These are phyloP conservation scores for Eucalyptus virginea DNA, from an alignment of 345 rosid species.

Conservation along the genomic window DNA sequence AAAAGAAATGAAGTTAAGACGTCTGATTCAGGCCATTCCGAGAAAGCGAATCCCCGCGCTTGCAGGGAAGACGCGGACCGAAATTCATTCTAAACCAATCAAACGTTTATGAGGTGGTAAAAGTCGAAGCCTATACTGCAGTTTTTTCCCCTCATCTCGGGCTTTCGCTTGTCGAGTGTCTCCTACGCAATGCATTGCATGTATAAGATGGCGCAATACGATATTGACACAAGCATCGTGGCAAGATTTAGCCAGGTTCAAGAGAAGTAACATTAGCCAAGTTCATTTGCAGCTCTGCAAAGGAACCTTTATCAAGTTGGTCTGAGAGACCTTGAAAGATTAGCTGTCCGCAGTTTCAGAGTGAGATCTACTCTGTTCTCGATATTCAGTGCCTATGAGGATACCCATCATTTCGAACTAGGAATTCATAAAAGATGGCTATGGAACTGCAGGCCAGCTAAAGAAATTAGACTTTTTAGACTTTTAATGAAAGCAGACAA, in stretches of 20 bases:
- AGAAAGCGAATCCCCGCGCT: background rate
- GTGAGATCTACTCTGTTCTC: background rate
- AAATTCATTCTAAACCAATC: background rate
- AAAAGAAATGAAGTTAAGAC: background rate
- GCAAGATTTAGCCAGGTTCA: background rate
- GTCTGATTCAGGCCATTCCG: fast-evolving
- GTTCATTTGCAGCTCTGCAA: background rate
- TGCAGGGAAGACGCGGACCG: background rate
- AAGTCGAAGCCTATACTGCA: background rate
- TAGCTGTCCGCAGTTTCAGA: background rate
- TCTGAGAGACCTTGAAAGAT: background rate
- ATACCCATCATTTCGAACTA: background rate
- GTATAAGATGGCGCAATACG: background rate
- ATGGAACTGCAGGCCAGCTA: background rate
- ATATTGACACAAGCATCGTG: background rate
- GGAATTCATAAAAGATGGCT: background rate
- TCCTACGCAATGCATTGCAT: background rate
- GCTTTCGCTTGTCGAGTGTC: background rate
- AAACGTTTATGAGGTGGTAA: background rate
- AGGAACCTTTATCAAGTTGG: background rate
- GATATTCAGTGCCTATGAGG: background rate
- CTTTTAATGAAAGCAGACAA: background rate
- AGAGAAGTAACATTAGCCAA: background rate
- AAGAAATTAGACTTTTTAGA: background rate
- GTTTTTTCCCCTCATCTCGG: background rate